phyloP scores from a whole-genome alignment of 108 stramenopile species.

The Fistulifera solaris region DNA sequence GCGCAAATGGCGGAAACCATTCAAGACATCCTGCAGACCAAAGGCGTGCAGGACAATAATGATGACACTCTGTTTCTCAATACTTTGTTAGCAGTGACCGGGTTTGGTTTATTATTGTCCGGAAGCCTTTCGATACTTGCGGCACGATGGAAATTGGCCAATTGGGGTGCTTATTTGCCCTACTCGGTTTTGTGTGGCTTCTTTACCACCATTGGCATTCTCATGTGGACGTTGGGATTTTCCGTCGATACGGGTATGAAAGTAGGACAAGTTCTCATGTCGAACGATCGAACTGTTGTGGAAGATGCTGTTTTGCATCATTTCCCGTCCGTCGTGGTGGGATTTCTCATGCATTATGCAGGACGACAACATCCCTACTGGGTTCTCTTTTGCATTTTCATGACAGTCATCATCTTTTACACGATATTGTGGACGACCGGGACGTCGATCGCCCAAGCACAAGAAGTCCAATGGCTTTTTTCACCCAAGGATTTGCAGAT shows the following conservation, averaged over 20 bases:
- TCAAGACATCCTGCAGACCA: constrained; percentile 32
- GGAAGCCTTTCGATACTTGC: constrained; percentile 34
- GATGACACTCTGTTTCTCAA: constrained; percentile 46
- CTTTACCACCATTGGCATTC: constrained; percentile 59
- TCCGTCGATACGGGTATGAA: constrained; percentile 41
- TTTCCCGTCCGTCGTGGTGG: constrained; percentile 39
- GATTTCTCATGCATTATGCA: constrained; percentile 29
- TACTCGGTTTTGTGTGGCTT: constrained; percentile 69
- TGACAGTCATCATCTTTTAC: constrained; percentile 40
- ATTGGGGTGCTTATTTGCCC: constrained; percentile 57
- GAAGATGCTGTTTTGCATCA: constrained; percentile 33
- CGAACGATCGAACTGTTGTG: constrained; percentile 22
- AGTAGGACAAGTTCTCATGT: constrained; percentile 26
- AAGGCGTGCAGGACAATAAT: constrained; percentile 13
- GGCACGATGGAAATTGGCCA: constrained; percentile 45
- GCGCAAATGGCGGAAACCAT: constrained; percentile 47
- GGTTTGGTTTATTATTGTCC: constrained; percentile 32
- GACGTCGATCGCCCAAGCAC: constrained; percentile 36
- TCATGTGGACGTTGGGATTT: constrained; percentile 54
- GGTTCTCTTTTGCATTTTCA: constrained; percentile 31
- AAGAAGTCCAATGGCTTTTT: constrained; percentile 52
- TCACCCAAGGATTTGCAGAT: constrained; percentile 40
- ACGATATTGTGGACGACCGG: constrained; percentile 28
- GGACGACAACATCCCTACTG: constrained; percentile 52
- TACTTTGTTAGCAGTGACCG: constrained; percentile 46